These are phyloP conservation scores for Phytophthora citricola DNA, from an alignment of 352 stramenopile genomes.

Conservation along the genomic window DNA sequence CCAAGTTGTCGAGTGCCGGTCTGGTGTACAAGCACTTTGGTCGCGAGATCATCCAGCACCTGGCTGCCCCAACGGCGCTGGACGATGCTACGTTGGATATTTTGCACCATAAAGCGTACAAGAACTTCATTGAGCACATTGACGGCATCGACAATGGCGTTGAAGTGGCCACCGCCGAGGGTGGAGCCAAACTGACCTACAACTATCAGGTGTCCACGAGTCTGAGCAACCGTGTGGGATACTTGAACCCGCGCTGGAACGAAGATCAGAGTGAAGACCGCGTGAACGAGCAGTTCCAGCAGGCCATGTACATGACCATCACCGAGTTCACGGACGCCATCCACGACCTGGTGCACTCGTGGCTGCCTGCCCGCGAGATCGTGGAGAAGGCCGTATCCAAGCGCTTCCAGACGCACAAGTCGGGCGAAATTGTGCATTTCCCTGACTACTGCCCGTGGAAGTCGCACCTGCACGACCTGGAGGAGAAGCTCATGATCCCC, in stretches of 20 bases:
- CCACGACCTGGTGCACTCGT: conserved; percentile 91
- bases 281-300: conserved; percentile 94
- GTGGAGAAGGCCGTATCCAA: conserved; percentile 92
- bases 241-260: conserved; percentile 98
- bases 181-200: conserved; percentile 42
- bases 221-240: conserved; percentile 88
- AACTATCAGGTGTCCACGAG: conserved; percentile 85
- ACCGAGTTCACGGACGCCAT: conserved; percentile 95
- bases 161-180: conserved; percentile 66
- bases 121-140: conserved; percentile 98
- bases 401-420: conserved; percentile 91
- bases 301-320: conserved; percentile 95
- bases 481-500: conserved; percentile 89
- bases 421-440: conserved; percentile 94
- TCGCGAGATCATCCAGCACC: conserved; percentile 92
- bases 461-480: conserved; percentile 96
- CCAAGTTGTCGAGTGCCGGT: conserved; percentile 95
- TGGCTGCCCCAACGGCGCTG: conserved; percentile 54
- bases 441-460: conserved; percentile 95
- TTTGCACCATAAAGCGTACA: conserved; percentile 94
- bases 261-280: conserved; percentile 81
- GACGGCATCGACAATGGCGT: conserved; percentile 99
- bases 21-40: conserved; percentile 99
- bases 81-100: conserved; percentile 82
- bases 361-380: conserved; percentile 94